Evolutionary conservation across 495 filamentous ascomycete species (phyloP), one percentile per base, ranked within the genome.

Genomic region (Penicillium mononematosum): DNA sequence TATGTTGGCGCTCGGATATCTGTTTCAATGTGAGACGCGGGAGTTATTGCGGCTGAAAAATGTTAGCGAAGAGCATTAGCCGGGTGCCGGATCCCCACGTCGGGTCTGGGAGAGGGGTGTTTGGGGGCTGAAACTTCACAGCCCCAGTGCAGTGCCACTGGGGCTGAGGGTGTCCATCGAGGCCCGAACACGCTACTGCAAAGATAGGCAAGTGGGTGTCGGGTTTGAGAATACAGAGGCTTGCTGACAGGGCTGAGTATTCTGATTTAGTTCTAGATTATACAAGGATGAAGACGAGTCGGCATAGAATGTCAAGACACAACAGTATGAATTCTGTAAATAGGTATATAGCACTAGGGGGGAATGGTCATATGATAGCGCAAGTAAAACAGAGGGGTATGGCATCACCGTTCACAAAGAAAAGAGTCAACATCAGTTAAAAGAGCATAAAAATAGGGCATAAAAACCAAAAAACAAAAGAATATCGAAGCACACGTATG

Each of bases 401-500:
- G 45, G 50, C 55, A 52, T 56, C 52, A 50, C 47, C 47, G 58
- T 20, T 20, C 45, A 55, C 55, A 25, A 47, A 52, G 19, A 41
- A 53, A 42, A n/a, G 52, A 44, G 43, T 38, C n/a, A 55, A 54
- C 12, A 56, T 39, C n/a, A 56, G 16, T 31, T 22, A 56, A 58
- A 58, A 44, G 54, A 48, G 44, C 45, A 22, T 7, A 20, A 29
- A 45, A 43, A 52, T 25, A 45, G 48, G 48, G 41, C 45, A 57
- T 52, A 39, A 50, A 46, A 50, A 29, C 36, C 31, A 55, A 36
- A 34, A 52, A 17, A 9, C 10, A 51, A 50, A 38, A 53, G 32
- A 50, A 50, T 20, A 50, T 32, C 45, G 45, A 45, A 29, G 42
- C 53, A 61, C 49, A 60, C 61, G 46, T 56, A 58, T 58, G 56